A percentile compares a stretch with the other conserved stretches of the same genome.
Conservation (phyloP, 129 eudicot species). For the Gnaphalium uliginosum region DNA sequence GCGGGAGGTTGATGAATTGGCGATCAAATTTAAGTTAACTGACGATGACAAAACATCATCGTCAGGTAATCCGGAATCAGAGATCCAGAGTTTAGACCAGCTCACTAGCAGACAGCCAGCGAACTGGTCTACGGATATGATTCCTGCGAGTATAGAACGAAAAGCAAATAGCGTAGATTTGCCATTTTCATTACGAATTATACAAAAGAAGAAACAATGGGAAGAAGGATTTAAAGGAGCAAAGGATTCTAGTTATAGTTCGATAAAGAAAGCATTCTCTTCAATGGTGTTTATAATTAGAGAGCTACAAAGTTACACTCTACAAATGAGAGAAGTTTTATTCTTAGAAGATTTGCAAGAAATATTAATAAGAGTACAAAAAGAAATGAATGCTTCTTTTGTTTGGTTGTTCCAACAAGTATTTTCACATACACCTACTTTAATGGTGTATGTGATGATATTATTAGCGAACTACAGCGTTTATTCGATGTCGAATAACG, state of each 20-base stretch:
- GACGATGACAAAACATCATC: slow-evolving; percentile 28
- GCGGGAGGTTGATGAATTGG: slow-evolving; percentile 50
- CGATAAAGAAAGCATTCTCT: slow-evolving; percentile 85
- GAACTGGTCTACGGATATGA: slow-evolving; percentile 46
- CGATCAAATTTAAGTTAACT: slow-evolving; percentile 43
- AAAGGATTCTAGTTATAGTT: slow-evolving; percentile 69
- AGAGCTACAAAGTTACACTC: slow-evolving; percentile 76
- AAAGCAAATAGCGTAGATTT: slow-evolving; percentile 75
- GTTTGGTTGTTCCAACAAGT: slow-evolving; percentile 97
- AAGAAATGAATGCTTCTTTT: slow-evolving; percentile 91
- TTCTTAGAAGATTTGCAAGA: slow-evolving; percentile 73
- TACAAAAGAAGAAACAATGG: slow-evolving; percentile 69
- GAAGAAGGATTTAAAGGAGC: slow-evolving; percentile 54
- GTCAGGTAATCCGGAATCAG: slow-evolving; percentile 16
- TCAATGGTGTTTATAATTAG: slow-evolving; percentile 92
- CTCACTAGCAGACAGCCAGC: slow-evolving; percentile 21
- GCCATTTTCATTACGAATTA: slow-evolving; percentile 83
- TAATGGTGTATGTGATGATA: slow-evolving; percentile 91
- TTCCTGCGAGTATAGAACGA: slow-evolving; percentile 58
- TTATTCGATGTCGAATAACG: slow-evolving; percentile 54
- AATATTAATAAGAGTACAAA: slow-evolving; percentile 64
- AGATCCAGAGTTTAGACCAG: neutral
- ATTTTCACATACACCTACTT: slow-evolving; percentile 77
- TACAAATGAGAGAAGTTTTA: slow-evolving; percentile 77
- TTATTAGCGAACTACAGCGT: slow-evolving; percentile 87